phyloP scores from a whole-genome alignment of 805 yeast genomes.

The Yamadazyma takamatsuzukensis region DNA sequence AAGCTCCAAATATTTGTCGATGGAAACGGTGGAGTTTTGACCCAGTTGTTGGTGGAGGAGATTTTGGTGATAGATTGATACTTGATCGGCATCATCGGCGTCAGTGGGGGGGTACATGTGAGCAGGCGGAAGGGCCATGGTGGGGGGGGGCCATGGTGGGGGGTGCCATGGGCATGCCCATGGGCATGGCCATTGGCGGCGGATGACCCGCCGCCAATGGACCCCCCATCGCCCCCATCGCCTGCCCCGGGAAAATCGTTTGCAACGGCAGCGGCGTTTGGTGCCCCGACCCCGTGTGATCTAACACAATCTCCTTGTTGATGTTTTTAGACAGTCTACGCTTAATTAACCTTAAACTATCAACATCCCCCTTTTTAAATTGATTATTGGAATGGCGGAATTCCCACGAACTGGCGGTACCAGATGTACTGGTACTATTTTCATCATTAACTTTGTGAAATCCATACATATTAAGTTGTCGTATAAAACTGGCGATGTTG shows the following conservation, averaged over 20 bases:
- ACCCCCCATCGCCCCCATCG: constrained; percentile 8
- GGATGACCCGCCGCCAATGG: constrained; percentile 12
- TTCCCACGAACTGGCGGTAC: constrained; percentile 59
- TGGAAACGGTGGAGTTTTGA: constrained; percentile 7
- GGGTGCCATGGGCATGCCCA: background rate
- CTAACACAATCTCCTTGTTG: constrained; percentile 37
- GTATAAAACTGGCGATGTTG: constrained; percentile 40
- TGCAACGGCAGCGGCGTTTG: constrained; percentile 8
- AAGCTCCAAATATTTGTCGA: constrained; percentile 13
- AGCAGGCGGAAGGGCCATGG: constrained; percentile 2
- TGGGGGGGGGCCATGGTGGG: background rate
- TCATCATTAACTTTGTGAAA: constrained; percentile 43
- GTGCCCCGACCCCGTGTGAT: constrained; percentile 20
- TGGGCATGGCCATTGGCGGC: constrained; percentile 2
- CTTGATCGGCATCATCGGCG: too few relatives aligned
- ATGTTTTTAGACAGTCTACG: constrained; percentile 56
- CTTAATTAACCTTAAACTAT: constrained; percentile 68
- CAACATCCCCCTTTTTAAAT: constrained; percentile 79
- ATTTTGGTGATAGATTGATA: constrained; percentile 4
- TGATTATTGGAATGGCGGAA: constrained; percentile 78
- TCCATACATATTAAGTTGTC: constrained; percentile 45
- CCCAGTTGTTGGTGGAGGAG: constrained; percentile 3
- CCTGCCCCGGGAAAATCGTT: constrained; percentile 4
- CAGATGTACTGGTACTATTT: constrained; percentile 15
- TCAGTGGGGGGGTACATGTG: too few relatives aligned